Evolutionary conservation across 352 stramenopile species (phyloP).

Genomic region (Phytophthora foliorum): DNA sequence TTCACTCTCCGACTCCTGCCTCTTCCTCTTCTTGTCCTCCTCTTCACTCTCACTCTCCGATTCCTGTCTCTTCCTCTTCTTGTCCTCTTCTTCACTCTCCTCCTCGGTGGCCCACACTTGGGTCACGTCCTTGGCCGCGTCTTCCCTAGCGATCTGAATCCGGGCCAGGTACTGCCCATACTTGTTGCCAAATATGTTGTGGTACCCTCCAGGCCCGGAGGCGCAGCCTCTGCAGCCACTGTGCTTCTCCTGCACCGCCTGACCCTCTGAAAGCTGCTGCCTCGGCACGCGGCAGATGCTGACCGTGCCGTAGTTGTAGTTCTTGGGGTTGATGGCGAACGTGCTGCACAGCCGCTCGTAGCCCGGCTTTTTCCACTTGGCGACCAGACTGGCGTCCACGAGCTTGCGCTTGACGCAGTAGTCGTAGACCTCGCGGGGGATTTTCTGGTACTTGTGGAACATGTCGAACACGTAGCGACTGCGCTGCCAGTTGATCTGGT

Average conservation of each 20-base stretch:
- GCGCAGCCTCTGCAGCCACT: slow-evolving; percentile 98
- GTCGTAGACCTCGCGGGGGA: slow-evolving; percentile 97
- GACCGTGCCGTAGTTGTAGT: slow-evolving; percentile 99
- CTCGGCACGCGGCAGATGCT: slow-evolving; percentile 98
- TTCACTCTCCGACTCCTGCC: slow-evolving; percentile 43
- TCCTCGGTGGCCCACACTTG: slow-evolving; percentile 72
- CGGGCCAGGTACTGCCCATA: slow-evolving; percentile 98
- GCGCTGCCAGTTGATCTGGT: slow-evolving; percentile 99
- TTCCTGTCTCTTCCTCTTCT: slow-evolving; percentile 46
- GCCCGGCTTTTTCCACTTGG: slow-evolving; percentile 99
- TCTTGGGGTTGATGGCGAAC: slow-evolving; percentile 99
- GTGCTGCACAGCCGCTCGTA: slow-evolving; percentile 99
- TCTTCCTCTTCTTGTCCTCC: slow-evolving; percentile 8
- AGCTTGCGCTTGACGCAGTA: slow-evolving; percentile 97
- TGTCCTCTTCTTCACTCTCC: slow-evolving; percentile 44
- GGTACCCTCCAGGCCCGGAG: slow-evolving; percentile 91
- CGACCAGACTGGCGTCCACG: slow-evolving; percentile 97
- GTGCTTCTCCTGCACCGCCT: slow-evolving; percentile 93
- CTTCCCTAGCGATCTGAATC: slow-evolving; percentile 95
- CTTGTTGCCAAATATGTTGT: slow-evolving; percentile 99
- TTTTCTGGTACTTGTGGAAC: slow-evolving; percentile 98
- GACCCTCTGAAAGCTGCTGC: slow-evolving; percentile 92
- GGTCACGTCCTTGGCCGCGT: slow-evolving; percentile 35
- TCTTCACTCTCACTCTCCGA: slow-evolving; percentile 33
- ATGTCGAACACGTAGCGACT: slow-evolving; percentile 99